Conservation (phyloP, 768 basidiomycete genomes). For the Collybia sp. region DNA sequence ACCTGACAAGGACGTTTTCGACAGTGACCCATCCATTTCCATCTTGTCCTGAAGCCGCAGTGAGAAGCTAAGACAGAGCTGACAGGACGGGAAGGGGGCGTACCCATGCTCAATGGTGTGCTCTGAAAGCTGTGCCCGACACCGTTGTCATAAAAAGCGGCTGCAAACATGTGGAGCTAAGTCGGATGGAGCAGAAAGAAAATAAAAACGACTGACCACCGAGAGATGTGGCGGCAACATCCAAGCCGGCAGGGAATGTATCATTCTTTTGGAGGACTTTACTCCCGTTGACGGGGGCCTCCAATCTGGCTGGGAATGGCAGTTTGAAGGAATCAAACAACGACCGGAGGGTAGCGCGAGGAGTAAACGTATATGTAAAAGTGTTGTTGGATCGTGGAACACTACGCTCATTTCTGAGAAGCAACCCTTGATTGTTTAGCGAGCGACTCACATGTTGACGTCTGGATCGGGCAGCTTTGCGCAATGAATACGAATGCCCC, state of each 20-base stretch:
- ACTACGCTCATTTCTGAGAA: conserved; percentile 5
- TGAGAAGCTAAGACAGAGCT: background rate
- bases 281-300: conserved; percentile 16
- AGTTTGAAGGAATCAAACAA: conserved; percentile 28
- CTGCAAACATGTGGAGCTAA: conserved; percentile 9
- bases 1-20: conserved; percentile 28
- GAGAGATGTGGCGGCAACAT: conserved; percentile 15
- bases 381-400: conserved; percentile 13
- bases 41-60: conserved; percentile 13
- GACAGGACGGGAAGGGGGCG: background rate
- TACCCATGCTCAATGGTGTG: conserved; percentile 20
- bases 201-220: conserved; percentile 3
- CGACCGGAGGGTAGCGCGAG: conserved; percentile 21
- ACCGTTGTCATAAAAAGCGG: conserved; percentile 29
- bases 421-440: background rate
- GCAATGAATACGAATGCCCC: conserved; percentile 36
- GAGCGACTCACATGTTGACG: conserved; percentile 24
- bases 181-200: background rate
- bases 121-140: conserved; percentile 18
- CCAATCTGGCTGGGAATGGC: conserved; percentile 18
- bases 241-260: conserved; percentile 16
- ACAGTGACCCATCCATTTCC: conserved; percentile 28
- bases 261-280: conserved; percentile 15
- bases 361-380: conserved; percentile 30
- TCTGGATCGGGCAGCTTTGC: conserved; percentile 22